Evolutionary conservation across 208 protist species (phyloP).

Genomic region (Acanthamoeba sp.): DNA sequence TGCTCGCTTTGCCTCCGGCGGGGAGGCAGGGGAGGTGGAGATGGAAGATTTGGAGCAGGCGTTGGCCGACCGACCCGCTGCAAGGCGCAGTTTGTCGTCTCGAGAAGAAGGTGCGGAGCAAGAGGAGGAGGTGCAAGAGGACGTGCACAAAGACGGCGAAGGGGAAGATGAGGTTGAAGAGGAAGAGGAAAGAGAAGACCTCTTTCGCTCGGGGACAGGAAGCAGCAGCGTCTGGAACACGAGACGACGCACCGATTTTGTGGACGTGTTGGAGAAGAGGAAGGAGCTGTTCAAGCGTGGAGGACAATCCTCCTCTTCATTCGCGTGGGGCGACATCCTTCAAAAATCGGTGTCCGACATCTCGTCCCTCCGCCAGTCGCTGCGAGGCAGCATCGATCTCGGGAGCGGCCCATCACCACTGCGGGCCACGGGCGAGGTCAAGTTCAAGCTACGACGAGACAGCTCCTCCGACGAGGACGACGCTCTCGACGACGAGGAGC

Average conservation of each 20-base stretch:
- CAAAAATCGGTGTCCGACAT: constrained; percentile 16
- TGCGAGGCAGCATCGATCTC: neutral
- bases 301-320: neutral
- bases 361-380: neutral
- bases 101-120: neutral
- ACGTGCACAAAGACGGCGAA: neutral
- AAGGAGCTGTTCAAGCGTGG: constrained; percentile 16
- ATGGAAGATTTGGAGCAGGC: neutral
- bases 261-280: constrained; percentile 33
- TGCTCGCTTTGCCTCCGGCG: neutral
- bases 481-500: neutral
- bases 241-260: neutral
- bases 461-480: neutral
- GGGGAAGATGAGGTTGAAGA: constrained; percentile 31
- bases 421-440: constrained; percentile 7
- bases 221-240: constrained; percentile 23
- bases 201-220: neutral
- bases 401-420: neutral
- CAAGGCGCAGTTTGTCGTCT: neutral
- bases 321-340: constrained; percentile 22
- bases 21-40: neutral
- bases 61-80: neutral
- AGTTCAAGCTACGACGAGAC: neutral
- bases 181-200: neutral
- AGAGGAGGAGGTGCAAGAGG: neutral